Evolutionary conservation across 441 rosid species (phyloP).

Genomic region (Populus tomentosa): DNA sequence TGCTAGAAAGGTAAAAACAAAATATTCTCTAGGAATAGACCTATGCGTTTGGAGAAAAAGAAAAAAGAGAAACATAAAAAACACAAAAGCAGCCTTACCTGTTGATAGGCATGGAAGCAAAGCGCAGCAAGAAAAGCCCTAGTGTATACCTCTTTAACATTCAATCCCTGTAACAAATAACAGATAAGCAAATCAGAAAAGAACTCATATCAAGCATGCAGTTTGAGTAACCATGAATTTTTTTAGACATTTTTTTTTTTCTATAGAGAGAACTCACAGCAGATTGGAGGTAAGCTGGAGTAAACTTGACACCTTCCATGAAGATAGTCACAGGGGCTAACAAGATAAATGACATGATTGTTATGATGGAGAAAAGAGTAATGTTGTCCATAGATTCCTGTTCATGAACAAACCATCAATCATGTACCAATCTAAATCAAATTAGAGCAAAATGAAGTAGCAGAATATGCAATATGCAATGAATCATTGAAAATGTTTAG

Average conservation of each 20-base stretch:
- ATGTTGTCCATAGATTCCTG: slow-evolving; percentile 98
- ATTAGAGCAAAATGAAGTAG: not conserved
- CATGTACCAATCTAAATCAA: slow-evolving; percentile 6
- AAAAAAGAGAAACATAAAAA: not conserved
- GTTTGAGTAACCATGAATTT: not conserved
- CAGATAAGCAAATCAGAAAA: slow-evolving; percentile 5
- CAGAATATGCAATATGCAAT: not conserved
- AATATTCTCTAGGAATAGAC: not conserved
- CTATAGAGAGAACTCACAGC: slow-evolving; percentile 52
- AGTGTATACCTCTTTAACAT: slow-evolving; percentile 54
- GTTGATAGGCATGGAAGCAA: slow-evolving; percentile 98
- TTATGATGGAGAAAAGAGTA: slow-evolving; percentile 89
- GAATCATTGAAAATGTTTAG: not conserved
- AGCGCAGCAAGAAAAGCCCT: slow-evolving; percentile 84
- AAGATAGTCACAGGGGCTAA: slow-evolving; percentile 77
- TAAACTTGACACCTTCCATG: slow-evolving; percentile 84
- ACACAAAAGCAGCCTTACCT: slow-evolving; percentile 40
- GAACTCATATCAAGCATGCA: not conserved
- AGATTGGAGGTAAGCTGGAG: slow-evolving; percentile 76
- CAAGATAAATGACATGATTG: slow-evolving; percentile 80
- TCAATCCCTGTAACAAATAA: slow-evolving; percentile 62
- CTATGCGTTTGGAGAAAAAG: not conserved
- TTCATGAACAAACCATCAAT: slow-evolving; percentile 12
- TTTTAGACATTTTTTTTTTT: not conserved
- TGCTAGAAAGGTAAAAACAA: not conserved